Percentiles rank a stretch among this genome's conserved stretches.
Evolutionary conservation across 257 asterid species (phyloP).

Genomic region (Nicotiana knightiana): DNA sequence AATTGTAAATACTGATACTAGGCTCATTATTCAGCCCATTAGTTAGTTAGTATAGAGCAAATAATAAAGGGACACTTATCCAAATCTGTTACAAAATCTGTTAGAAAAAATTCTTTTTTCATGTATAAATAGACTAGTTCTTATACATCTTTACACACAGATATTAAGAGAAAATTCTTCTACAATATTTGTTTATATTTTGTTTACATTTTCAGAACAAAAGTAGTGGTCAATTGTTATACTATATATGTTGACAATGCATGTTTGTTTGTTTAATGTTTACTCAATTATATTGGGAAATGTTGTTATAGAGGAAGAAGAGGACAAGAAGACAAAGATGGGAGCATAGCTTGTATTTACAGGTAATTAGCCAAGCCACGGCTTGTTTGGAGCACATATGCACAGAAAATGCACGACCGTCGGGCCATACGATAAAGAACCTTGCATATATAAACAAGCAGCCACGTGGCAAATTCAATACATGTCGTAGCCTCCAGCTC

Average conservation of each 20-base stretch:
- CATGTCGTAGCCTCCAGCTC: background rate
- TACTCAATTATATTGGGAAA: background rate
- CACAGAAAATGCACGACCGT: conserved; percentile 60
- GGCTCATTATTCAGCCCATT: too few relatives aligned
- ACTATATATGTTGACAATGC: background rate
- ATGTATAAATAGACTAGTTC: too few relatives aligned
- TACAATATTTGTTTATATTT: too few relatives aligned
- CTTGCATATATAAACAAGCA: conserved; percentile 26
- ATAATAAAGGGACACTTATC: too few relatives aligned
- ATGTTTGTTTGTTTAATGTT: background rate
- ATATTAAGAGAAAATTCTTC: too few relatives aligned
- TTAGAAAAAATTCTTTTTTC: too few relatives aligned
- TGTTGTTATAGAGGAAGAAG: conserved; percentile 50
- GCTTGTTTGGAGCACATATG: conserved; percentile 68
- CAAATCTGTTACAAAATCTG: too few relatives aligned
- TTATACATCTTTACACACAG: too few relatives aligned
- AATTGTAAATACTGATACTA: too few relatives aligned
- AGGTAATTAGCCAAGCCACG: conserved; percentile 67
- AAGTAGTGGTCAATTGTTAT: background rate
- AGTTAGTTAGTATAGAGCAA: too few relatives aligned
- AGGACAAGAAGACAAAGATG: conserved; percentile 41
- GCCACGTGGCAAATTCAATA: conserved; percentile 33
- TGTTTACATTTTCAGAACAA: too few relatives aligned
- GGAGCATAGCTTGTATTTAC: conserved; percentile 53
- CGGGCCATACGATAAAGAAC: conserved; percentile 56